Evolutionary conservation across 164 flowering plant species (phyloP).

Genomic region (Annona cherimola): DNA sequence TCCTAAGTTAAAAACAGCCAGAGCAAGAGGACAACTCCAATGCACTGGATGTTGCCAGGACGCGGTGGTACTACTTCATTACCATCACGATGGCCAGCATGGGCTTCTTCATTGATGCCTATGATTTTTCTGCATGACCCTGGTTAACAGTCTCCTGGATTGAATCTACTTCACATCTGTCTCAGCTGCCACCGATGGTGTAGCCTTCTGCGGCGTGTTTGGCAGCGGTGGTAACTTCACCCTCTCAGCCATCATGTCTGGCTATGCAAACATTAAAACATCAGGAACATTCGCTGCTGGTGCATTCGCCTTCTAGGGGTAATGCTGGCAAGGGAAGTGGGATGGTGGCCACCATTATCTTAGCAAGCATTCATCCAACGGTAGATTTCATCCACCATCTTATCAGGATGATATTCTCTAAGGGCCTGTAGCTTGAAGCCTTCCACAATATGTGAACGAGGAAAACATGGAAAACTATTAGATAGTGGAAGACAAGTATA

Average conservation of each 20-base stretch:
- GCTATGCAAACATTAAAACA: conserved; percentile 78
- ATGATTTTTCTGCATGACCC: conserved; percentile 70
- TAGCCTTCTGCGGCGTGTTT: conserved; percentile 73
- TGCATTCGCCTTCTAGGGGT: conserved; percentile 85
- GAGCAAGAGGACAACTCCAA: conserved; percentile 16
- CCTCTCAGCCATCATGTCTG: conserved; percentile 89
- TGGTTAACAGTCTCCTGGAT: conserved; percentile 64
- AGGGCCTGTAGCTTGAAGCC: conserved; percentile 53
- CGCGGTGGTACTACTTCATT: conserved; percentile 27
- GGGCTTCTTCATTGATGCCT: conserved; percentile 36
- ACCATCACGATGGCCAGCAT: conserved; percentile 31
- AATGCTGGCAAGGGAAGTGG: conserved; percentile 69
- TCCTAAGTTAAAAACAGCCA: background rate
- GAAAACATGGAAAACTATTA: too few species aligned
- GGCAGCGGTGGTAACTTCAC: conserved; percentile 92
- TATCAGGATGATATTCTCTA: conserved; percentile 37
- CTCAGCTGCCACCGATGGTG: too few species aligned
- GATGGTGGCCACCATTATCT: conserved; percentile 46
- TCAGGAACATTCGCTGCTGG: conserved; percentile 82
- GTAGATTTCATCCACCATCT: conserved; percentile 41
- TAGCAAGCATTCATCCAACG: conserved; percentile 36
- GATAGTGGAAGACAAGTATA: too few species aligned
- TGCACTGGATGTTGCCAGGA: conserved; percentile 24
- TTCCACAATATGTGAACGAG: conserved; percentile 41
- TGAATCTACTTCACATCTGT: conserved; percentile 16